Evolutionary conservation across 768 basidiomycete species (phyloP).

Genomic region (Russula dissimulans): DNA sequence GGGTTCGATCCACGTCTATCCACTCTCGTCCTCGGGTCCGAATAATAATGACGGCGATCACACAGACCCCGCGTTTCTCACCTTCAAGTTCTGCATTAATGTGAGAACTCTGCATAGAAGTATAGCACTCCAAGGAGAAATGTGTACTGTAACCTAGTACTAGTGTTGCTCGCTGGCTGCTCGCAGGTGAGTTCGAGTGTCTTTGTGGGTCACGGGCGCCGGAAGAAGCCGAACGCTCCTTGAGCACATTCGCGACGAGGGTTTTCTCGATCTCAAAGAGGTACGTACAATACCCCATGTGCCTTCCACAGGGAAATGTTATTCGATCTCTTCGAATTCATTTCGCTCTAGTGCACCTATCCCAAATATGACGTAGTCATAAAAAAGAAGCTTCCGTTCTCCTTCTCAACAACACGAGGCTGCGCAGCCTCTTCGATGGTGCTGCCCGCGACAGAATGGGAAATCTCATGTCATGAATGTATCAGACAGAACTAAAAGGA

Average conservation of each 20-base stretch:
- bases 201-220: not conserved
- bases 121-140: not conserved
- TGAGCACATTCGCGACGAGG: not conserved
- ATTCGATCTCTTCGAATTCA: conserved; percentile 12
- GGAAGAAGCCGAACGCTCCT: not conserved
- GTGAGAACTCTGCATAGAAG: not conserved
- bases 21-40: not conserved
- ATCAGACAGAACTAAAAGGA: not conserved
- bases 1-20: not conserved
- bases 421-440: not conserved
- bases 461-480: not conserved
- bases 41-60: not conserved
- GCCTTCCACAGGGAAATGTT: not conserved
- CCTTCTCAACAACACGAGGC: conserved; percentile 6
- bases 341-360: not conserved
- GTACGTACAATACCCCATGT: conserved; percentile 2
- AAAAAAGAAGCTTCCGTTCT: not conserved
- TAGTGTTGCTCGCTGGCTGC: not conserved
- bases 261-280: not conserved
- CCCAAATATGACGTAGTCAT: not conserved
- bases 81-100: not conserved
- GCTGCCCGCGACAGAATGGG: not conserved
- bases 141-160: not conserved
- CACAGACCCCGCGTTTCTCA: not conserved
- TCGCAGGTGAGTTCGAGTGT: not conserved